Evolutionary conservation across 345 rosid genomes (phyloP).

Genomic region (Brassica incana): DNA sequence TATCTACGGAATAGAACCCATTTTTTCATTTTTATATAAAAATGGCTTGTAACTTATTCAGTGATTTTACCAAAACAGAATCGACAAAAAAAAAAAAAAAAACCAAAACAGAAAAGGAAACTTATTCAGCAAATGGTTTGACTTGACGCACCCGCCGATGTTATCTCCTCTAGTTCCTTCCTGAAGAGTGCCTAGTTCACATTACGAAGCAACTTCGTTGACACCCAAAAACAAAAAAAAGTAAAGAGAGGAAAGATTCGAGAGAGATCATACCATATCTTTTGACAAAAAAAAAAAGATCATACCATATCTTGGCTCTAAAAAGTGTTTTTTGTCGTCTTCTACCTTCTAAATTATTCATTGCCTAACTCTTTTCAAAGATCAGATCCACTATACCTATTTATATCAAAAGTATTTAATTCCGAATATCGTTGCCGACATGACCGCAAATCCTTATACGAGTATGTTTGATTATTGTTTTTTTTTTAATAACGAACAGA

Average conservation of each 20-base stretch:
- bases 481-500: background rate
- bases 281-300: conserved; percentile 13
- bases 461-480: conserved; percentile 5
- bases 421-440: conserved; percentile 25
- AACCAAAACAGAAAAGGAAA: too few relatives aligned
- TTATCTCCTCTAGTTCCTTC: background rate
- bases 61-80: background rate
- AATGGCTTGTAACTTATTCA: background rate
- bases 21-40: background rate
- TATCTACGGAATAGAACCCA: too few relatives aligned
- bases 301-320: conserved; percentile 40
- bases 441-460: conserved; percentile 11
- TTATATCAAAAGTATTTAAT: conserved; percentile 16
- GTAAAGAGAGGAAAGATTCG: conserved; percentile 18
- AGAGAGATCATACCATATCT: conserved; percentile 38
- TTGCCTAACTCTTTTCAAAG: conserved; percentile 15
- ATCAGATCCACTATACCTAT: conserved; percentile 27
- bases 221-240: background rate
- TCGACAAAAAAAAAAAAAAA: too few relatives aligned
- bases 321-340: conserved; percentile 39
- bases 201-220: conserved; percentile 10
- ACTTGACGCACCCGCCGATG: background rate
- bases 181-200: background rate
- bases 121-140: background rate
- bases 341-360: background rate